Percentiles rank a stretch among this genome's conserved stretches.
Evolutionary conservation across 805 yeast genomes (phyloP).

Genomic region (Pichia scutulata): DNA sequence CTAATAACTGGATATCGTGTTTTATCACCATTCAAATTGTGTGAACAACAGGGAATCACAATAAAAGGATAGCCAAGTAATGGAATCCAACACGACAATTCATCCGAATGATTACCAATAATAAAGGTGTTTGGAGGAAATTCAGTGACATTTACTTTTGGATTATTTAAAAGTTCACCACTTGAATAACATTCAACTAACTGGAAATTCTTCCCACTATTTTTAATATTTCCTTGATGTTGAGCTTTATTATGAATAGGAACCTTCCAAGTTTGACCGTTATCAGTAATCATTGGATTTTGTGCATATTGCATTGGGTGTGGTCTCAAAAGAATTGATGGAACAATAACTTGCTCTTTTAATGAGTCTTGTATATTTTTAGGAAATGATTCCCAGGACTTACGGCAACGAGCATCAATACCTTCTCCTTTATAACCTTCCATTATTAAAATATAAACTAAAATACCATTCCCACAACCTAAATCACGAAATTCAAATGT

Average conservation of each 20-base stretch:
- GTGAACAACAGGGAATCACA: constrained; percentile 95
- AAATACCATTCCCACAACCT: constrained; percentile 92
- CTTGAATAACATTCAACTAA: constrained; percentile 51
- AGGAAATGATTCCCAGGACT: constrained; percentile 80
- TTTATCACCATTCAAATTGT: constrained; percentile 70
- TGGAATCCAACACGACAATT: constrained; percentile 93
- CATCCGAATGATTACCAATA: constrained; percentile 94
- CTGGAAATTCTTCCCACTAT: constrained; percentile 27
- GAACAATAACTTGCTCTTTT: constrained; percentile 77
- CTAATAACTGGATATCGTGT: constrained; percentile 50
- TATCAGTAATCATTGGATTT: constrained; percentile 49
- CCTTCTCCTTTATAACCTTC: constrained; percentile 85
- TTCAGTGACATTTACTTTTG: constrained; percentile 52
- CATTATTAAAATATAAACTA: constrained; percentile 62
- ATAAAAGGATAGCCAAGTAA: constrained; percentile 77
- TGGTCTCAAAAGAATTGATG: constrained; percentile 61
- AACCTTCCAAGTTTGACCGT: constrained; percentile 54
- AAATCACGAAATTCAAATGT: constrained; percentile 73
- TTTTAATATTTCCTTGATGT: constrained; percentile 15
- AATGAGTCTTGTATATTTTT: constrained; percentile 47
- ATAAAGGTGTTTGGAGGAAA: constrained; percentile 68
- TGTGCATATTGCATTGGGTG: constrained; percentile 51
- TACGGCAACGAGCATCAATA: constrained; percentile 81
- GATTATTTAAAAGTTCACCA: constrained; percentile 42
- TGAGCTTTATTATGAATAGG: constrained; percentile 30